Evolutionary conservation across 2,329 filamentous ascomycete species (phyloP).

Genomic region (Lachnellula subtilissima): DNA sequence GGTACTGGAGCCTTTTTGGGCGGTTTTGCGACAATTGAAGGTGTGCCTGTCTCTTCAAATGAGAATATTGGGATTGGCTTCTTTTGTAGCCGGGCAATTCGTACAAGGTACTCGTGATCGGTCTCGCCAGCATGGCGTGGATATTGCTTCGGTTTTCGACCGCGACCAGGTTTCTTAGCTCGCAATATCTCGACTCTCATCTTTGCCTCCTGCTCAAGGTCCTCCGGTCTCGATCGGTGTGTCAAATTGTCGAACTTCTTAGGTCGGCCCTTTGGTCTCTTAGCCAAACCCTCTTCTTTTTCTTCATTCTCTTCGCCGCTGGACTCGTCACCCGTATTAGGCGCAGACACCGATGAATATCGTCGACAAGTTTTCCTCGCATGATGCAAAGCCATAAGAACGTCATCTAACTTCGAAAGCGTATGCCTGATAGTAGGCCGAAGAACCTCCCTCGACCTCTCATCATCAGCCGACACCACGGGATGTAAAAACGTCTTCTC

Average conservation of each 20-base stretch:
- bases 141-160: conserved; percentile 26
- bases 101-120: conserved; percentile 41
- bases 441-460: conserved; percentile 58
- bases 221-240: conserved; percentile 1
- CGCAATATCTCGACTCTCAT: conserved; percentile 7
- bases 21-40: conserved; percentile 1
- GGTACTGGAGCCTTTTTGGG: neutral
- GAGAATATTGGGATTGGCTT: conserved; percentile 36
- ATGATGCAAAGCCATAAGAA: conserved; percentile 67
- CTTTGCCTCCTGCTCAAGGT: neutral
- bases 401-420: conserved; percentile 61
- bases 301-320: neutral
- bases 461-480: conserved; percentile 65
- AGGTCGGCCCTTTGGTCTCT: conserved; percentile 17
- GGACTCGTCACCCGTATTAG: conserved; percentile 25
- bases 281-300: conserved; percentile 5
- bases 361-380: conserved; percentile 49
- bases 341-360: conserved; percentile 30
- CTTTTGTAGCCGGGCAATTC: conserved; percentile 41
- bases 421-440: conserved; percentile 66
- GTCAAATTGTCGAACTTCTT: conserved; percentile 23
- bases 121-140: conserved; percentile 25
- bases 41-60: neutral
- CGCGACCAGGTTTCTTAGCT: conserved; percentile 19
- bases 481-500: conserved; percentile 34